Evolutionary conservation across 2,329 filamentous ascomycete species (phyloP).

Genomic region (Sarocladiaceae sp.): DNA sequence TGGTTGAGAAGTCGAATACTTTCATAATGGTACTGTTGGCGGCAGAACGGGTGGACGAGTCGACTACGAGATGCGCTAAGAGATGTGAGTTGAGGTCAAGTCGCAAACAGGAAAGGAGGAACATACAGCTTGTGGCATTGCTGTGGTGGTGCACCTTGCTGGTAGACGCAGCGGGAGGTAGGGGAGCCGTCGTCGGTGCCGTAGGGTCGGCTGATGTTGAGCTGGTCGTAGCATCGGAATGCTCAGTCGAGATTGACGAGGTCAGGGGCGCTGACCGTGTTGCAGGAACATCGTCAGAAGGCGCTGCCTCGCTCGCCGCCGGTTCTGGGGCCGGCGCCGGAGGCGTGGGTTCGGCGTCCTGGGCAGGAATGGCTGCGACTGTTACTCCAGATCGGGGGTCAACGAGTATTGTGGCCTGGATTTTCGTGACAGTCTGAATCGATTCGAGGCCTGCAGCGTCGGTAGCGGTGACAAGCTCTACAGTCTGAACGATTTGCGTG

Average conservation of each 20-base stretch:
- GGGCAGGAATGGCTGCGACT: conserved; percentile 23
- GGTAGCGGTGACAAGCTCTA: conserved; percentile 48
- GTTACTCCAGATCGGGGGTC: conserved; percentile 30
- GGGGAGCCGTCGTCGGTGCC: background rate
- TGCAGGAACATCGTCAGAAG: conserved; percentile 8
- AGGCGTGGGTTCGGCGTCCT: conserved; percentile 16
- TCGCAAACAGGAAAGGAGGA: background rate
- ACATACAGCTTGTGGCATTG: conserved; percentile 2
- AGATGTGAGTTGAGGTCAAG: background rate
- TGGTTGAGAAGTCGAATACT: background rate
- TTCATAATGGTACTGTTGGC: conserved; percentile 2
- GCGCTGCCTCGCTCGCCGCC: conserved; percentile 17
- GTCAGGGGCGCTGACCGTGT: conserved; percentile 1
- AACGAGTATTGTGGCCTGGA: conserved; percentile 31
- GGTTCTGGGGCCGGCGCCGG: conserved; percentile 18
- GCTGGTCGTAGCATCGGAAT: background rate
- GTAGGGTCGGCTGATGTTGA: background rate
- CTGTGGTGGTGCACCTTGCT: background rate
- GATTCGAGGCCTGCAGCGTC: conserved; percentile 39
- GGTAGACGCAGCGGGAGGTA: background rate
- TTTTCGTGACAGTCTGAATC: conserved; percentile 34
- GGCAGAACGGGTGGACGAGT: background rate
- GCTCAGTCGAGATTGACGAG: background rate
- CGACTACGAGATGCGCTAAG: background rate
- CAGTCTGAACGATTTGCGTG: conserved; percentile 45